Conservation (phyloP, 768 basidiomycete genomes). For the Heimioporus sp. region DNA sequence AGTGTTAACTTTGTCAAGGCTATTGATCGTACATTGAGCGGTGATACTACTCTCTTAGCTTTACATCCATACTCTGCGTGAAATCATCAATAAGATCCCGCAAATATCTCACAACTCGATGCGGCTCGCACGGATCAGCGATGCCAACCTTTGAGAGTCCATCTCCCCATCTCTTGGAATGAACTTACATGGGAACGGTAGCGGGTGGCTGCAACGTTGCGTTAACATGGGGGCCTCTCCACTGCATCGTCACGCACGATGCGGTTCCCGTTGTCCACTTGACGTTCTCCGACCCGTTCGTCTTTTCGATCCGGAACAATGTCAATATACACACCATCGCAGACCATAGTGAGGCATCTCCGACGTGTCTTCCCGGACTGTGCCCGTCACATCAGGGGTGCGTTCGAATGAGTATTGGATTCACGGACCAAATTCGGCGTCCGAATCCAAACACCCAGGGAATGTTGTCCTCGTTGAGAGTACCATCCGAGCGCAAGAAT, state of each 20-base stretch:
- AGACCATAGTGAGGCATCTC: conserved; percentile 20
- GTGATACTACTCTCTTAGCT: too few species aligned
- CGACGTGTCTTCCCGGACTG: conserved; percentile 23
- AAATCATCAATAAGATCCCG: too few species aligned
- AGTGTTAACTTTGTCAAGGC: too few species aligned
- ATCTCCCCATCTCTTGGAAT: conserved; percentile 13
- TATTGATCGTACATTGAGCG: too few species aligned
- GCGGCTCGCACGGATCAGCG: conserved; percentile 6
- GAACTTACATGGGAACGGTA: conserved; percentile 19
- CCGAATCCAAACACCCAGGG: conserved; percentile 20
- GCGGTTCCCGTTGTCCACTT: conserved; percentile 15
- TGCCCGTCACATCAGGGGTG: neutral
- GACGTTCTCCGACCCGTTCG: conserved; percentile 13
- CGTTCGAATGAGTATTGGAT: neutral
- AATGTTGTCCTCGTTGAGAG: conserved; percentile 12
- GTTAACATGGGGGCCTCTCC: neutral
- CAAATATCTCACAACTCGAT: neutral
- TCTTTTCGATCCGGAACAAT: conserved; percentile 17
- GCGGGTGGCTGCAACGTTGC: conserved; percentile 7
- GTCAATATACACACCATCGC: conserved; percentile 19
- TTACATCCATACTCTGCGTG: too few species aligned
- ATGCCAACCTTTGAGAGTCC: conserved; percentile 12
- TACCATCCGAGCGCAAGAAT: conserved; percentile 26
- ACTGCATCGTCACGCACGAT: neutral
- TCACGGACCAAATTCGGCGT: conserved; percentile 18